These are phyloP conservation scores for Claviceps pazoutovae DNA, from an alignment of 2,329 filamentous ascomycete genomes.

Conservation along the genomic window DNA sequence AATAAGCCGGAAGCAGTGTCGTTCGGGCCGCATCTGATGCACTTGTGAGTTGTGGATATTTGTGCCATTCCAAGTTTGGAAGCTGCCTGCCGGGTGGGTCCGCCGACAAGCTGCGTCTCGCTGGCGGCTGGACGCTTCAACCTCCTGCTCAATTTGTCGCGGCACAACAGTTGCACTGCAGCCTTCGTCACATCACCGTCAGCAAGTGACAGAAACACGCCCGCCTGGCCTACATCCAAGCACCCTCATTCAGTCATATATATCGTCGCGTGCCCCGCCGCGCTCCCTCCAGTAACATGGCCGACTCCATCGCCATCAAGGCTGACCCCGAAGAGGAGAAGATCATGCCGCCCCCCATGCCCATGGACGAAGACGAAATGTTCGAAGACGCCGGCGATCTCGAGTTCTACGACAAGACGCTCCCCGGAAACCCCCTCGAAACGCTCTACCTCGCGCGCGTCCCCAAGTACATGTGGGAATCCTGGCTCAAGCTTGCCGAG, in stretches of 20 bases:
- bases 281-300: slow-evolving; percentile 13
- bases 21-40: no score
- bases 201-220: no score
- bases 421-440: slow-evolving; percentile 24
- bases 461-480: slow-evolving; percentile 67
- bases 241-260: not conserved
- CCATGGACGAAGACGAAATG: slow-evolving; percentile 50
- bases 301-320: slow-evolving; percentile 29
- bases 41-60: no score
- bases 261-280: not conserved
- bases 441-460: slow-evolving; percentile 61
- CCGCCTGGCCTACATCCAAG: not conserved
- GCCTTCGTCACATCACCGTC: no score
- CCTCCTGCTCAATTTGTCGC: no score
- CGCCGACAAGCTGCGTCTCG: no score
- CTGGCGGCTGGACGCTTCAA: no score
- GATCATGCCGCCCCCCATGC: slow-evolving; percentile 20
- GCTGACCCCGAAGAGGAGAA: slow-evolving; percentile 34
- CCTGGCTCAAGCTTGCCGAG: slow-evolving; percentile 43
- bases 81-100: no score
- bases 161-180: no score
- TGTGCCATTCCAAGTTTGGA: no score
- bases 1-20: no score
- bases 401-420: slow-evolving; percentile 37
- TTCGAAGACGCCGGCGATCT: slow-evolving; percentile 47